phyloP scores from a whole-genome alignment of 768 basidiomycete species.

The Lactarius vividus region DNA sequence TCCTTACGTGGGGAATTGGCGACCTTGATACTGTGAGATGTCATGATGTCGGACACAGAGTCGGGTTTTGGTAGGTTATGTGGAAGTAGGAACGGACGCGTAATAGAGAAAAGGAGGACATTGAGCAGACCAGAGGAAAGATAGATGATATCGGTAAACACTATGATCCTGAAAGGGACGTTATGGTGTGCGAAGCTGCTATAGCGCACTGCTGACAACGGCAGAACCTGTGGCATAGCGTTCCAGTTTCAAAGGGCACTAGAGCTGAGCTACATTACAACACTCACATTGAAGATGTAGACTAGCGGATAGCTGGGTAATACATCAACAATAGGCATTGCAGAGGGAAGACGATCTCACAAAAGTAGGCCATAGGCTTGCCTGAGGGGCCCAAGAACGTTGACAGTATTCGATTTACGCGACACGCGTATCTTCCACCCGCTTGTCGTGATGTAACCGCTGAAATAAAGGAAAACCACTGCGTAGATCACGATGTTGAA shows the following conservation, averaged over 20 bases:
- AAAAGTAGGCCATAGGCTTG: neutral
- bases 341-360: neutral
- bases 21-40: neutral
- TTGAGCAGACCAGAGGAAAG: conserved; percentile 46
- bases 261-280: neutral
- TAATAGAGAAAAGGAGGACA: conserved; percentile 39
- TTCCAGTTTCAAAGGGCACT: neutral
- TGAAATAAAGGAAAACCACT: conserved; percentile 43
- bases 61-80: conserved; percentile 1
- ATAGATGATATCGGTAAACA: conserved; percentile 41
- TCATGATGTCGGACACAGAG: neutral
- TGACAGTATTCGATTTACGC: neutral
- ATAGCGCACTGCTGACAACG: conserved; percentile 43
- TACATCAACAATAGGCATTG: neutral
- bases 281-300: conserved; percentile 38
- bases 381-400: neutral
- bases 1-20: neutral
- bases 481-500: conserved; percentile 43
- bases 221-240: conserved; percentile 33
- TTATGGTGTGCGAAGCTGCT: conserved; percentile 33
- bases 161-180: conserved; percentile 38
- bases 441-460: conserved; percentile 37
- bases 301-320: conserved; percentile 43
- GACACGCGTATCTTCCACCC: conserved; percentile 30
- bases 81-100: conserved; percentile 40